Evolutionary conservation across 1,284 basidiomycete species (phyloP), one percentile per base, ranked within the genome.

Genomic region (Trametes sp.): DNA sequence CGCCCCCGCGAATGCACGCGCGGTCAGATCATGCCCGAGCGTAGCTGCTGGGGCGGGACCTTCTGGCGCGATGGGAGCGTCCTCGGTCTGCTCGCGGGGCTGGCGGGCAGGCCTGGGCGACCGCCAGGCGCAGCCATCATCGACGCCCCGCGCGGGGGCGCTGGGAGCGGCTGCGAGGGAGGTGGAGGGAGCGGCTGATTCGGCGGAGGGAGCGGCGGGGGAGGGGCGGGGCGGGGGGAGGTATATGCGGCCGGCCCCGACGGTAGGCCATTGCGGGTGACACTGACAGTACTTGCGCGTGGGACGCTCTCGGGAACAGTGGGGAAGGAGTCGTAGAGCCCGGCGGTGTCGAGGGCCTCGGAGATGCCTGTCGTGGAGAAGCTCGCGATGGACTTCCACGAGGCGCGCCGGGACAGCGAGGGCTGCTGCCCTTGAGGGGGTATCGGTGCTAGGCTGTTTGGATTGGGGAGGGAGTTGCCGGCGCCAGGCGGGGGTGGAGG

Each of bases 291-390:
- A n/a, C n/a, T n/a, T n/a, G 38, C n/a, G 38, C 38, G 54, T 6
- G 66, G 72, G 21, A 69, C 55, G 19, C 61, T 65, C 31, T 73
- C 71, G 19, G 76, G 76, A 19, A 77, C 75, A 42, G 70, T 72
- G 4, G 77, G 76, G 68, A 78, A 77, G n/a, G 71, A 65, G 57
- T 77, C 75, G 63, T 76, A 76, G 26, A 76, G 67, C 36, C 70
- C 72, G 42, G 66, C 59, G 55, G 63, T 69, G 57, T 75, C 74
- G n/a, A 75, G 66, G 9, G 64, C 60, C 35, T 72, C 70, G 53
- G 63, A 69, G 38, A 70, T 56, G 21, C 71, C 72, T 10, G 67
- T 71, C 11, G 72, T 71, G 8, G 70, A 69, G 14, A 69, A 58
- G 33, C 72, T 70, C 24, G 73, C 70, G 31, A 75, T 57, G 33